phyloP scores from a whole-genome alignment of 177 flowering plant species.

The Vitis hybrid region DNA sequence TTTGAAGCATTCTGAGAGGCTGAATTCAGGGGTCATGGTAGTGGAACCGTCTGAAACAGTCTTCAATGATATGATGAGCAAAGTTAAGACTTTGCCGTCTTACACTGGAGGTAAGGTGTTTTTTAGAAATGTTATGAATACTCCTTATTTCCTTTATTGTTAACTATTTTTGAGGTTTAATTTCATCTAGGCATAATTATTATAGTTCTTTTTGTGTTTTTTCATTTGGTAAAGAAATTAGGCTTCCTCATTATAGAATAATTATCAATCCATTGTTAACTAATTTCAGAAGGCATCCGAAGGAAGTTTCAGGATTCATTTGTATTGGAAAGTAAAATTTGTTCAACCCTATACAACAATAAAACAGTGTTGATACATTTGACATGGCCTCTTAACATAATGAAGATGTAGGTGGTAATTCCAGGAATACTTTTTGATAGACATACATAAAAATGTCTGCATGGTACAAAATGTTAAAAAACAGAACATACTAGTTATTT shows the following conservation, averaged over 20 bases:
- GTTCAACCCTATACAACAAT: background rate
- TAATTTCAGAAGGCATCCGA: background rate
- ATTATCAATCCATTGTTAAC: background rate
- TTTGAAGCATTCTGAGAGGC: conserved; percentile 95
- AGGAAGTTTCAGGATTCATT: background rate
- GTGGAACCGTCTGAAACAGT: conserved; percentile 81
- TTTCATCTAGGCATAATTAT: background rate
- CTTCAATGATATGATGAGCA: conserved; percentile 88
- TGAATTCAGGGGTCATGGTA: conserved; percentile 97
- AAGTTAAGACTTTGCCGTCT: conserved; percentile 75
- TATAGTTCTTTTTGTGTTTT: background rate
- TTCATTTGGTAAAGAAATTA: background rate
- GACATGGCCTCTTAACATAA: too few species aligned
- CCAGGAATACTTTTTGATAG: background rate
- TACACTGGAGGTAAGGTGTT: conserved; percentile 81
- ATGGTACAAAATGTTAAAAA: too few species aligned
- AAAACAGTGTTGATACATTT: background rate
- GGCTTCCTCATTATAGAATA: background rate
- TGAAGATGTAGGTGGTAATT: background rate
- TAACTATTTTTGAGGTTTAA: background rate
- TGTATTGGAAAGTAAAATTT: background rate
- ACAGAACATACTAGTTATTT: background rate
- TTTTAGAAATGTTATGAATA: background rate
- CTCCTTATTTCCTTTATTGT: background rate
- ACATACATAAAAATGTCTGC: background rate